Evolutionary conservation across 2,329 filamentous ascomycete species (phyloP).

Genomic region (Penicillium psychrosexuale): DNA sequence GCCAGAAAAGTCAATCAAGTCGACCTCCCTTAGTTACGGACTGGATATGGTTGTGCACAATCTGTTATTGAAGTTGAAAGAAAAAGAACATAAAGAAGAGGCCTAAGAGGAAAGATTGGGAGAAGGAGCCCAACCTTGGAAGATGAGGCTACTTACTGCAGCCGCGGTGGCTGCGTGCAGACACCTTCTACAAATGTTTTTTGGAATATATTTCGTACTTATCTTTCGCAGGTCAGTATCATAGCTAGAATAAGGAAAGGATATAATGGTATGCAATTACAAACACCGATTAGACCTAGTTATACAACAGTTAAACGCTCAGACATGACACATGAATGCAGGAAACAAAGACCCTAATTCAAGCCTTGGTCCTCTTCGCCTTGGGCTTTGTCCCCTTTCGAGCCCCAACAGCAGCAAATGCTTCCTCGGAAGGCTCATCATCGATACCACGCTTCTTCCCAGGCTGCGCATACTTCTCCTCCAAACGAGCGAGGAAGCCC

Average conservation of each 20-base stretch:
- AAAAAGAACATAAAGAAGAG: neutral
- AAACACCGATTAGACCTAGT: conserved; percentile 4
- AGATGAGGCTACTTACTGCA: conserved; percentile 6
- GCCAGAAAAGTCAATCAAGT: neutral
- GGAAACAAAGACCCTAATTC: neutral
- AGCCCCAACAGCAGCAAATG: conserved; percentile 47
- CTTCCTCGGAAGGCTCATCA: conserved; percentile 62
- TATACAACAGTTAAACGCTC: neutral
- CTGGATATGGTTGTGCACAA: neutral
- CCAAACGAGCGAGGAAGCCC: conserved; percentile 68
- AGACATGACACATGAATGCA: conserved; percentile 8
- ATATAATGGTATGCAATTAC: neutral
- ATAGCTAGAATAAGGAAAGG: neutral
- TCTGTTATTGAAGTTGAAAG: too few species aligned
- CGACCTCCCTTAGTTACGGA: neutral
- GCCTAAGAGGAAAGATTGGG: neutral
- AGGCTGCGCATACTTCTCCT: conserved; percentile 67
- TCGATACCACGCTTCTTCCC: conserved; percentile 43
- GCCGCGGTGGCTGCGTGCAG: conserved; percentile 5
- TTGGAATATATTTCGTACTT: neutral
- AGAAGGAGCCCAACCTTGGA: conserved; percentile 1
- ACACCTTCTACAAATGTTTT: neutral
- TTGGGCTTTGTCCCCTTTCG: conserved; percentile 38
- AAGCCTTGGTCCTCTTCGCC: conserved; percentile 26
- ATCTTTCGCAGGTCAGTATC: neutral